Base-by-base conservation (phyloP, 2,329 filamentous ascomycete genomes). In the Phoma sp. region DNA sequence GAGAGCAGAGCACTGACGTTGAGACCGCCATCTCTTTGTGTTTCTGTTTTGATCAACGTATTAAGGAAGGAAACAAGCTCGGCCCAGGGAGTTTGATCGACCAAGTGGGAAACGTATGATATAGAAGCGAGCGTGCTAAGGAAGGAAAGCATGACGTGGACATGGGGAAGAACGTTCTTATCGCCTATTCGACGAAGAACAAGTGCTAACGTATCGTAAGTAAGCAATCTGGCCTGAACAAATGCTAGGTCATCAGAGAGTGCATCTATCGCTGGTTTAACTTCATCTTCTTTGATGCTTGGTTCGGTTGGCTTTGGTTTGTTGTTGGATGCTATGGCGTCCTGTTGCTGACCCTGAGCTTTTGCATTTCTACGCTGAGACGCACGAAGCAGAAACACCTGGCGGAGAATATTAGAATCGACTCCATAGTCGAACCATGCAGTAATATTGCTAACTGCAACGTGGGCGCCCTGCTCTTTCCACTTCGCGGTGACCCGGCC, bases 141-240 rank as follows among this genome's bases (percentile, higher is more conserved):
- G 61, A 89, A 89, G 0, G 83, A 81, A 25, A 91, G 74, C 4
- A 82, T 80, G 0, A 85, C 80, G 59, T 90, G 87, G 0, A 89
- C 64, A 64, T 85, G 89, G 0, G 86, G 81, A 1, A 89, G 75
- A 3, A 85, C 81, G 56, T 86, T 86, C 2, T 79, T 75, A 39
- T 89, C 86, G 0, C 80, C 82, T 25, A 80, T 77, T 0, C 85
- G 78, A 2, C 73, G 70, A 7, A 87, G 76, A 1, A 83, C 78
- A 1, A 83, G 68, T 3, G 71, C 60, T 35, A 82, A 78, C 0
- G 79, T 83, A 2, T 74, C 67, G 30, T 76, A 73, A 1, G 76
- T 74, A 32, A 87, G 75, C 3, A 7, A 0, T 61, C 50, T 14
- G 74, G 79, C 79, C 42, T 57, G 59, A 25, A 44, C 55, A 51